Conservation (phyloP, 345 rosid species). For the Stellera chamaejasme region DNA sequence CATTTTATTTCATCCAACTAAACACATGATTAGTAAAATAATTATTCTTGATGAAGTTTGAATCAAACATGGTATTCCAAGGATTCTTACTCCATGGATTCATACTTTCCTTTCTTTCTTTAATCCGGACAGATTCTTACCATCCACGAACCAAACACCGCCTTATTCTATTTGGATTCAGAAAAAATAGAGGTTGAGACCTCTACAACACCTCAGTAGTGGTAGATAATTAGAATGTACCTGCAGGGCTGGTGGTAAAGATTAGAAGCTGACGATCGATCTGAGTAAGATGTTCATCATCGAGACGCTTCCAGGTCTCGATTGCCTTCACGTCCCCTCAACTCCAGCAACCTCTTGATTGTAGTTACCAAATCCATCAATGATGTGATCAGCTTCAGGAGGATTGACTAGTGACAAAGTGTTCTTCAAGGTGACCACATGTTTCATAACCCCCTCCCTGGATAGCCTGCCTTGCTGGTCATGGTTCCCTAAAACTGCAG, state of each 20-base stretch:
- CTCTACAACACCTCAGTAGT: too few relatives aligned
- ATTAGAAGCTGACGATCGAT: slow-evolving; percentile 61
- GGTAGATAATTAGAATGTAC: slow-evolving; percentile 14
- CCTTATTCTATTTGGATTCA: too few relatives aligned
- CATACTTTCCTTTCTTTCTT: too few relatives aligned
- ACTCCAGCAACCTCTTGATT: slow-evolving; percentile 71
- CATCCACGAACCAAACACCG: too few relatives aligned
- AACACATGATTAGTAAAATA: too few relatives aligned
- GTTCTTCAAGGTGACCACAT: slow-evolving; percentile 53
- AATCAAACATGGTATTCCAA: too few relatives aligned
- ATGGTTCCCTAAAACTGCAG: slow-evolving; percentile 81
- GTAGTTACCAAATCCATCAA: slow-evolving; percentile 93
- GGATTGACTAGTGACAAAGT: slow-evolving; percentile 73
- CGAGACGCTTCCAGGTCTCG: slow-evolving; percentile 90
- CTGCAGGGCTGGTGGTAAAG: slow-evolving; percentile 54
- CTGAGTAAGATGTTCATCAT: slow-evolving; percentile 52
- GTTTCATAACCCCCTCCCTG: slow-evolving; percentile 77
- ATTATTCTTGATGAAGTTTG: too few relatives aligned
- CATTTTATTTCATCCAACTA: too few relatives aligned
- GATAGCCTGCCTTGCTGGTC: slow-evolving; percentile 78
- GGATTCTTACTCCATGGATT: too few relatives aligned
- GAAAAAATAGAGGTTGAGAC: too few relatives aligned
- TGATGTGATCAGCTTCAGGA: slow-evolving; percentile 21
- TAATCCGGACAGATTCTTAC: too few relatives aligned
- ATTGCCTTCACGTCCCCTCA: slow-evolving; percentile 60